Conservation (phyloP, 2,329 filamentous ascomycete species). For the Colletotrichum sp. region DNA sequence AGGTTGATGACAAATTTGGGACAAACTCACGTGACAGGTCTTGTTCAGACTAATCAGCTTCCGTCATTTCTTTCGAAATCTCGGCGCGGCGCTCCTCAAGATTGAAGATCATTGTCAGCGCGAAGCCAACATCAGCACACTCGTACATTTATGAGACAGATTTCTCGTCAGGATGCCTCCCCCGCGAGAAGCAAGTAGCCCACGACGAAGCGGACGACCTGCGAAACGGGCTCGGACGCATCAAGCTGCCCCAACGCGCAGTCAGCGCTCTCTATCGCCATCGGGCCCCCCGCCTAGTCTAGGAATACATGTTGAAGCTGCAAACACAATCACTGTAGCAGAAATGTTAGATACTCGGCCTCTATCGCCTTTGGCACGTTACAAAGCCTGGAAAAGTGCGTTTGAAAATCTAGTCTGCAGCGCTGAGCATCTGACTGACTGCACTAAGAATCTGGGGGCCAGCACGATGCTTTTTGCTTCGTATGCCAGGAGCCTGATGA, state of each 20-base stretch:
- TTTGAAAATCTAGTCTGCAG: not conserved
- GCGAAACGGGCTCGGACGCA: not conserved
- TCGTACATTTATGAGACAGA: accelerated
- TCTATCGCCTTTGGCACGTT: not conserved
- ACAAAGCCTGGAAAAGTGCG: not conserved
- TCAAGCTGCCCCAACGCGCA: accelerated
- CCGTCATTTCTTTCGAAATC: not conserved
- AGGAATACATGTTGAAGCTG: not conserved
- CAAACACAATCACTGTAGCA: not conserved
- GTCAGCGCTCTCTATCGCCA: not conserved
- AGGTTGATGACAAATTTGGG: not conserved
- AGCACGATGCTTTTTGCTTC: not conserved
- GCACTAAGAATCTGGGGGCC: not conserved
- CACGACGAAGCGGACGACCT: accelerated
- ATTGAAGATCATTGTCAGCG: accelerated
- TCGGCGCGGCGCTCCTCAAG: not conserved
- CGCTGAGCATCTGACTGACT: not conserved
- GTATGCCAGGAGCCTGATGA: not conserved
- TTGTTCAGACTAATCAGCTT: not conserved
- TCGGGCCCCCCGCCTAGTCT: accelerated
- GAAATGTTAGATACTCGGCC: accelerated
- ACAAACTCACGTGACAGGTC: not conserved
- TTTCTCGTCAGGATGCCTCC: accelerated
- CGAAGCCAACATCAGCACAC: not conserved
- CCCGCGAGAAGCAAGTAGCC: not conserved